Base-by-base conservation (phyloP, 345 rosid genomes). In the Populus ilicifolia region DNA sequence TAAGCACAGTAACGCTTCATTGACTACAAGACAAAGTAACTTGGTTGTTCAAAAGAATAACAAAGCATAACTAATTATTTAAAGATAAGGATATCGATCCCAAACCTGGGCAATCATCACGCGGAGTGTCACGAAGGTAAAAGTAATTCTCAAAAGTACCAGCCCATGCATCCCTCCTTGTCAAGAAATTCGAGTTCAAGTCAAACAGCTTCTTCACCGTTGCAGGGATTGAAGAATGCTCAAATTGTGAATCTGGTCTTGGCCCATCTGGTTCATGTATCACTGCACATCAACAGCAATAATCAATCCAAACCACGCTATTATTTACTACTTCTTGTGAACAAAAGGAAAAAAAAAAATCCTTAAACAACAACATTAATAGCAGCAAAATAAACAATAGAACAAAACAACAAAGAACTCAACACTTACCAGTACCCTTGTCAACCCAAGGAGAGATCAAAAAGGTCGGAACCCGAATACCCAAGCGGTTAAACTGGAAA, bases 121-220 rank as follows among this genome's bases (percentile, higher is more conserved):
- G 99, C 0, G 98, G 98, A 79, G 93, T 86, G 66, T 82, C 82
- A 5, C 98, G 98, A 50, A 94, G 78, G 71, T 70, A 30, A 76
- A 96, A 90, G 85, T 88, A 89, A 23, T 82, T 89, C 82, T 94
- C 99, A 16, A 96, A 96, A 62, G 91, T 96, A 78, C 97, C 97
- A 75, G 99, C 99, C 98, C 98, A 96, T 1, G 98, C 98, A 85
- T 96, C 99, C 83, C 98, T 92, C 88, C 94, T 96, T 1, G 99
- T 92, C 72, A 94, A 78, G 87, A 96, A 96, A 84, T 91, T 91
- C 0, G 97, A 94, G 0, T 90, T 90, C 9, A 96, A 88, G 82
- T 92, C 91, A 80, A 94, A 96, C 80, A 96, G 99, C 82, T 89
- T 92, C 93, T 92, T 96, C 36, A 94, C 99, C 0, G 99, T 96